A percentile compares a stretch with the other conserved stretches of the same genome.
phyloP scores from a whole-genome alignment of 257 asterid species.

The Solanum microdontum region DNA sequence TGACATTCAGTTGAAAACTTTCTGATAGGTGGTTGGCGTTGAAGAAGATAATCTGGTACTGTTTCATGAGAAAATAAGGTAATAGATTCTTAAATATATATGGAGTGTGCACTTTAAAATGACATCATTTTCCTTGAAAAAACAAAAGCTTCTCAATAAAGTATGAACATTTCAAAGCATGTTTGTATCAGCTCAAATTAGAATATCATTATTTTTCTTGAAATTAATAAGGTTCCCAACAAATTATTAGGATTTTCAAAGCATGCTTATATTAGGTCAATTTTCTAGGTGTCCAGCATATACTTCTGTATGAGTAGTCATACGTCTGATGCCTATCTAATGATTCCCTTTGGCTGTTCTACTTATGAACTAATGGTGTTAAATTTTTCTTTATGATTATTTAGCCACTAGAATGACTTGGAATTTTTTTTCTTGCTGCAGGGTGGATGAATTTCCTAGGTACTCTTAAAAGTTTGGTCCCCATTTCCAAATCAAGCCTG shows the following conservation, averaged over 20 bases:
- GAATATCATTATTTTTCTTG: neutral
- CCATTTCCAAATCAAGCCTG: neutral
- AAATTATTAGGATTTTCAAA: neutral
- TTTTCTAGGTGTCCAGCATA: neutral
- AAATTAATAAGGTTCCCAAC: neutral
- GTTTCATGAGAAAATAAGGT: conserved; percentile 85
- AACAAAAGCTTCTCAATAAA: neutral
- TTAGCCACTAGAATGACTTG: neutral
- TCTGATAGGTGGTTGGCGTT: conserved; percentile 57
- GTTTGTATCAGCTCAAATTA: neutral
- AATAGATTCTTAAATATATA: neutral
- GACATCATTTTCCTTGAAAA: neutral
- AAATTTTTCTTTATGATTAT: neutral
- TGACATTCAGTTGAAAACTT: neutral
- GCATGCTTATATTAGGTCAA: neutral
- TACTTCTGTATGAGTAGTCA: neutral
- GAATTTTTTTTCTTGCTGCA: conserved; percentile 27
- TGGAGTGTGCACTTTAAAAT: neutral
- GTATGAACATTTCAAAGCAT: neutral
- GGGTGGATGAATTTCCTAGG: conserved; percentile 90
- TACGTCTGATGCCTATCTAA: neutral
- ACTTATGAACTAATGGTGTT: neutral
- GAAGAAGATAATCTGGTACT: conserved; percentile 69
- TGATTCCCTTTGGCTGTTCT: neutral
- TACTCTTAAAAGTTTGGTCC: conserved; percentile 14